Evolutionary conservation across 2,329 filamentous ascomycete species (phyloP).

Genomic region (Chrysoporthe puriensis): DNA sequence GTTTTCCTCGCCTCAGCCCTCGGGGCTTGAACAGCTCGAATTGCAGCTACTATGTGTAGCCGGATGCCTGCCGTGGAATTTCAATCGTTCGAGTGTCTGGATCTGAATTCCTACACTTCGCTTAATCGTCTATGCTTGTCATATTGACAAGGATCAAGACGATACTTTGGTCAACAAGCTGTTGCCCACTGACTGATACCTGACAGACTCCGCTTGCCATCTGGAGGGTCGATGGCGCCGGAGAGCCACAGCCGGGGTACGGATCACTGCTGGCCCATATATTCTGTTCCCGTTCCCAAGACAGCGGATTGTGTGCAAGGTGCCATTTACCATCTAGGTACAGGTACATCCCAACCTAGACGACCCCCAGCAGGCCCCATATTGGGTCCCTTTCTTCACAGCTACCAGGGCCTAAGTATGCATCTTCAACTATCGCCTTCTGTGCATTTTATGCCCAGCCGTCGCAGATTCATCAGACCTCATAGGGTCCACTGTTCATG

Average conservation of each 20-base stretch:
- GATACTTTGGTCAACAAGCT: slow-evolving; percentile 24
- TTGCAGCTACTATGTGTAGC: slow-evolving; percentile 18
- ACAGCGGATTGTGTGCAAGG: not conserved
- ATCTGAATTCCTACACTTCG: slow-evolving; percentile 23
- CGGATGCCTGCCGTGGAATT: slow-evolving; percentile 20
- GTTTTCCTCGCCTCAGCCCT: not conserved
- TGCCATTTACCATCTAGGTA: slow-evolving; percentile 4
- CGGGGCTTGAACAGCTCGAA: not conserved
- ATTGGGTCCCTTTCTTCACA: slow-evolving; percentile 9
- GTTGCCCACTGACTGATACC: not conserved
- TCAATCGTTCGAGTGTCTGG: slow-evolving; percentile 16
- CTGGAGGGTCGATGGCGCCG: slow-evolving; percentile 16
- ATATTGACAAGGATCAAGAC: slow-evolving; percentile 25
- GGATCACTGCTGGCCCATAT: not conserved
- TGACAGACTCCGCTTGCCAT: slow-evolving; percentile 8
- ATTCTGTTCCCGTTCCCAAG: not conserved
- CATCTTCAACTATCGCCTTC: slow-evolving; percentile 5
- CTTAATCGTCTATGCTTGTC: slow-evolving; percentile 27
- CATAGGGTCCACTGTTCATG: not conserved
- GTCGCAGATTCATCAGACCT: not conserved
- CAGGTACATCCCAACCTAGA: not conserved
- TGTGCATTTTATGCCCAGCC: slow-evolving; percentile 9
- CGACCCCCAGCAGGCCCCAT: not conserved
- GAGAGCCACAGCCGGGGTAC: slow-evolving; percentile 1
- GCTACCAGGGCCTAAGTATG: slow-evolving; percentile 6